Percentiles rank a stretch among this genome's conserved stretches.
Evolutionary conservation across 2,329 filamentous ascomycete genomes (phyloP).

Genomic region (Coniochaeta sp.): DNA sequence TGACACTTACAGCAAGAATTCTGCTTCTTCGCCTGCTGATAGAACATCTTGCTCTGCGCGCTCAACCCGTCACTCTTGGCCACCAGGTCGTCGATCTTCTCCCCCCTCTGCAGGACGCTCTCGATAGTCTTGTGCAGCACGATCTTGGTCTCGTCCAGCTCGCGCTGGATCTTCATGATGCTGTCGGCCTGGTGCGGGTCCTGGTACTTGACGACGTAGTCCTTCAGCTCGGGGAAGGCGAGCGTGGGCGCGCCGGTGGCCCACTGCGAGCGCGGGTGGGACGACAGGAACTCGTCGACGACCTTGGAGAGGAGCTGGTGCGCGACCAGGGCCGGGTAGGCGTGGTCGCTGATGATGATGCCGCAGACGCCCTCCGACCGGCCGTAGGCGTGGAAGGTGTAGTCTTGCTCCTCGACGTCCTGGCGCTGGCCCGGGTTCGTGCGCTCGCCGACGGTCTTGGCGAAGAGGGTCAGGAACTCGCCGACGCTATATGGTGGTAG

Average conservation of each 20-base stretch:
- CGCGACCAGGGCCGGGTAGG: constrained; percentile 54
- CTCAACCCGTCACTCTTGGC: constrained; percentile 87
- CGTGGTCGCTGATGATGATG: constrained; percentile 63
- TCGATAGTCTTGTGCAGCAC: constrained; percentile 94
- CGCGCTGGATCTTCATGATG: constrained; percentile 89
- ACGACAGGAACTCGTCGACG: constrained; percentile 73
- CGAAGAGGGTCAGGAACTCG: constrained; percentile 74
- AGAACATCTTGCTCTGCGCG: constrained; percentile 94
- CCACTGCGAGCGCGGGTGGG: constrained; percentile 60
- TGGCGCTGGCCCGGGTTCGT: constrained; percentile 69
- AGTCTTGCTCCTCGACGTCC: constrained; percentile 73
- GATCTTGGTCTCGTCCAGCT: constrained; percentile 95
- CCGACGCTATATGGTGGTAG: constrained; percentile 26
- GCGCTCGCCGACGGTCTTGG: constrained; percentile 79
- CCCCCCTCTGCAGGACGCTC: constrained; percentile 74
- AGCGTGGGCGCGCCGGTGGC: constrained; percentile 45
- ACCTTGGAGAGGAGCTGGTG: constrained; percentile 81
- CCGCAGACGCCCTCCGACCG: constrained; percentile 66
- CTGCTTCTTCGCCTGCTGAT: constrained; percentile 68
- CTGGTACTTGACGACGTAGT: constrained; percentile 68
- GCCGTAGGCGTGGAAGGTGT: constrained; percentile 71
- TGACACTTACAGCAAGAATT: constrained; percentile 59
- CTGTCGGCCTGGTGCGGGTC: constrained; percentile 80
- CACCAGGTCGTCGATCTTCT: constrained; percentile 92
- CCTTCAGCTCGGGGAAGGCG: constrained; percentile 65